Evolutionary conservation across 1,139 yeast species (phyloP), one percentile per base, ranked within the genome.

Genomic region (Tardiomyces depauwii): DNA sequence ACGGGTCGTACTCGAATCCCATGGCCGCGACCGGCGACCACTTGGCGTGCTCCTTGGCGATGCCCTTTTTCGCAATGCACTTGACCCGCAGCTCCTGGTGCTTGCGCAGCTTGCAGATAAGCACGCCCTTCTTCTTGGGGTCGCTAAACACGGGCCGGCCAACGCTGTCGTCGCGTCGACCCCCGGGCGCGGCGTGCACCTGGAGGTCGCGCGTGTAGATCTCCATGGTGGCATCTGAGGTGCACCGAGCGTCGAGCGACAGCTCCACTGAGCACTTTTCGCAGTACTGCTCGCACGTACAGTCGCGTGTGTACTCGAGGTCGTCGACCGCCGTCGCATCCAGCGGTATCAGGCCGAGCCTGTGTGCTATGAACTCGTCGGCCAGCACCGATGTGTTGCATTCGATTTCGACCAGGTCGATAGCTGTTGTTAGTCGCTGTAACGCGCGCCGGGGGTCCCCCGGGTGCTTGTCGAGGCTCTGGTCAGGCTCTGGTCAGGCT

Each of bases 11-110:
- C 66, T 91, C 99, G 60, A 91, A 91, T 21, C 95, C 97, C 47
- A 93, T 76, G n/a, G 98, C 98, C 0, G 96, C 77, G 56, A 95
- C 85, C 1, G 98, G 96, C 6, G 94, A 82, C 98, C 98, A 91
- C 62, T 91, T 91, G 45, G 98, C 96, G 61, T 91, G 99, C 64
- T 91, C 99, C 64, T 93, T 91, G 41, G 97, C 89, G 51, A 93
- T 91, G 41, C 99, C 98, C 70, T 91, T 91, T 65, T 93, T 91
- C 46, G 99, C 98, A 53, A 91, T 84, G 67, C 99, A 91, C 53
- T 84, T 81, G 51, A 91, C 69, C 55, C 84, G 76, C 56, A 91
- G 72, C 62, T 91, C 96, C 68, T 91, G 99, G 62, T 89, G 94
- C 62, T 84, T 86, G 64, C 96, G 78, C 58, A 91, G 74, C 64